These are phyloP conservation scores for Fonsecaea monophora DNA, from an alignment of 2,329 filamentous ascomycete genomes.

Conservation along the genomic window DNA sequence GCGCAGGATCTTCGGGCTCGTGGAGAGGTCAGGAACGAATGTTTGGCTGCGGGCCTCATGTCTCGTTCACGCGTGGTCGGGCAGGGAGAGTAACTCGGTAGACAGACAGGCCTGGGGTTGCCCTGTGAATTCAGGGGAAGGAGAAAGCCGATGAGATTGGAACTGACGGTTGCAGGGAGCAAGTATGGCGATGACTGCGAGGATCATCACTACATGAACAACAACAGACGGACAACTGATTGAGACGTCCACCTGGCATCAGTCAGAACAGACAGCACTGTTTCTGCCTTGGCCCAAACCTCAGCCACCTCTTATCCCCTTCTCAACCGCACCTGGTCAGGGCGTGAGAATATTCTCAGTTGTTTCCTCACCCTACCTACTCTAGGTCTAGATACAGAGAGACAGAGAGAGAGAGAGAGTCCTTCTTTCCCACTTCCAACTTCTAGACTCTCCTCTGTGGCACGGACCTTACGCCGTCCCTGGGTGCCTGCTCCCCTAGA, in stretches of 20 bases:
- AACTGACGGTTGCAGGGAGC: background rate
- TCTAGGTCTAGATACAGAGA: background rate
- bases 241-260: background rate
- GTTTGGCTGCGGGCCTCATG: background rate
- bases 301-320: background rate
- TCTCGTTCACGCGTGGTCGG: too few relatives aligned
- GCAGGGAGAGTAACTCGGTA: background rate
- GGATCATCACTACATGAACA: background rate
- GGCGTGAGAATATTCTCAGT: background rate
- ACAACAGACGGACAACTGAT: background rate
- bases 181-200: background rate
- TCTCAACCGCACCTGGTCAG: background rate
- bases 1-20: background rate
- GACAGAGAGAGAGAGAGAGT: background rate
- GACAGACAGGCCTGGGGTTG: background rate
- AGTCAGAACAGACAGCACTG: background rate
- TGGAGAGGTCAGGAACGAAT: background rate
- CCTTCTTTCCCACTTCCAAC: background rate
- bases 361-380: background rate
- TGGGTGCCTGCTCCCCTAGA: background rate
- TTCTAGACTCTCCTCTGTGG: background rate
- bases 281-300: background rate
- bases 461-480: background rate
- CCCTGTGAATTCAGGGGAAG: background rate
- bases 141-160: background rate